Base-by-base conservation (phyloP, 176 grass and related monocot species). In the Triticum urartu region DNA sequence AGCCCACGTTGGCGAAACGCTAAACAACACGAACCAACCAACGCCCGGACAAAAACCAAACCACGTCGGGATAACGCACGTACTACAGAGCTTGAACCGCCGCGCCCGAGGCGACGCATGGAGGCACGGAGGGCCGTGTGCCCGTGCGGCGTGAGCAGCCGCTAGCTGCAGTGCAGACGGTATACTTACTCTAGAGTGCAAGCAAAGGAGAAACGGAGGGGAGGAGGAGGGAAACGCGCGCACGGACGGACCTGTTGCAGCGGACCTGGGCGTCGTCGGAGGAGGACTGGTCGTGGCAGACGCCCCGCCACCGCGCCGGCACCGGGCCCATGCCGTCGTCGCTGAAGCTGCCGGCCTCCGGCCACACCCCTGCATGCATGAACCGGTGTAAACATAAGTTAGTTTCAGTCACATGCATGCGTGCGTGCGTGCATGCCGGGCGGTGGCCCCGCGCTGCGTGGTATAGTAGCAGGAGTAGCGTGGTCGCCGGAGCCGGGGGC, bases 301-400 rank as follows among this genome's bases (percentile, higher is more conserved):
- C 88, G 73, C 96, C 95, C 67, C 79, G 91, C 96, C 96, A 98
- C 59, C 82, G 70, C 12, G 47, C 10, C 33, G 96, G 93, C 70
- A 82, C 78, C 13, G 89, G 93, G 30, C 84, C 91, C 93, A 98
- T 95, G 72, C 90, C 93, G 22, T 94, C 91, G 75, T 95, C 96
- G 28, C 82, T 88, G 91, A 98, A 98, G 89, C 96, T 98, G 81
- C 91, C 90, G 84, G 93, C 85, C 80, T 98, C 96, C 86, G 96
- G 93, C 96, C 96, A 98, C 56, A 93, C 96, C 50, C 96, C 96
- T 98, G 88, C 87, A 88, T 11, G 43, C 7, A 20, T 1, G 15
- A 3, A 75, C 54, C 54, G 54, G 54, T 58, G 54, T 20, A 0
- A 54, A 52, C 0, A 5, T 18, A 56, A 3, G 0, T 3, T 10